Evolutionary conservation across 495 filamentous ascomycete genomes (phyloP).

Genomic region (Aspergillus saccharolyticus): DNA sequence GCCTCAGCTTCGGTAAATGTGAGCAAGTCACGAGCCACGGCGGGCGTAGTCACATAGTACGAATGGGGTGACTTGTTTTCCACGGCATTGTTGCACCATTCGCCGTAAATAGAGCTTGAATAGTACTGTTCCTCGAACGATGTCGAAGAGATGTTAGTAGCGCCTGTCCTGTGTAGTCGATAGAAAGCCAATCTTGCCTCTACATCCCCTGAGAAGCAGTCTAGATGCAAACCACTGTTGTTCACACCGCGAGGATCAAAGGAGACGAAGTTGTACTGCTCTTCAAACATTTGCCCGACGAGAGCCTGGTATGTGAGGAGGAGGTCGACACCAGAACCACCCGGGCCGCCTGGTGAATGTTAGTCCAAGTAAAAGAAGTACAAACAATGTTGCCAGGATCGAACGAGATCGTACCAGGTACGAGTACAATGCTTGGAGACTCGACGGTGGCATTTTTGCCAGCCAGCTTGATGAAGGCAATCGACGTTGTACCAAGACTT

Average conservation of each 20-base stretch:
- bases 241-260: slow-evolving; percentile 47
- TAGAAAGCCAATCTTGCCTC: slow-evolving; percentile 21
- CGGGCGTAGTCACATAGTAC: slow-evolving; percentile 32
- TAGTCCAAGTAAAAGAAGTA: slow-evolving; percentile 7
- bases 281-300: slow-evolving; percentile 28
- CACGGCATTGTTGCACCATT: slow-evolving; percentile 28
- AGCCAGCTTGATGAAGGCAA: slow-evolving; percentile 23
- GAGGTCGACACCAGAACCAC: slow-evolving; percentile 35
- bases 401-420: slow-evolving; percentile 12
- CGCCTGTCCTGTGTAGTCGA: slow-evolving; percentile 20
- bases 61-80: slow-evolving; percentile 25
- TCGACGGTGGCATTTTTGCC: slow-evolving; percentile 18
- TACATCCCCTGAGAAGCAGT: slow-evolving; percentile 32
- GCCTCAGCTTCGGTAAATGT: slow-evolving; percentile 31
- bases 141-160: slow-evolving; percentile 21
- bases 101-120: slow-evolving; percentile 27
- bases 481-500: slow-evolving; percentile 17
- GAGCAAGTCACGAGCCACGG: slow-evolving; percentile 34
- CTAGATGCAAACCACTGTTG: slow-evolving; percentile 27
- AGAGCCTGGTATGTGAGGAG: slow-evolving; percentile 17
- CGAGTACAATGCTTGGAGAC: slow-evolving; percentile 16
- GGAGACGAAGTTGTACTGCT: slow-evolving; percentile 41
- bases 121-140: slow-evolving; percentile 29
- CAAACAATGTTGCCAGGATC: slow-evolving; percentile 1
- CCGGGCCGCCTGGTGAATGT: slow-evolving; percentile 35